Percentiles rank a stretch among this genome's conserved stretches.
phyloP scores from a whole-genome alignment of 2,329 filamentous ascomycete genomes.

The Furcasterigmium furcatum region DNA sequence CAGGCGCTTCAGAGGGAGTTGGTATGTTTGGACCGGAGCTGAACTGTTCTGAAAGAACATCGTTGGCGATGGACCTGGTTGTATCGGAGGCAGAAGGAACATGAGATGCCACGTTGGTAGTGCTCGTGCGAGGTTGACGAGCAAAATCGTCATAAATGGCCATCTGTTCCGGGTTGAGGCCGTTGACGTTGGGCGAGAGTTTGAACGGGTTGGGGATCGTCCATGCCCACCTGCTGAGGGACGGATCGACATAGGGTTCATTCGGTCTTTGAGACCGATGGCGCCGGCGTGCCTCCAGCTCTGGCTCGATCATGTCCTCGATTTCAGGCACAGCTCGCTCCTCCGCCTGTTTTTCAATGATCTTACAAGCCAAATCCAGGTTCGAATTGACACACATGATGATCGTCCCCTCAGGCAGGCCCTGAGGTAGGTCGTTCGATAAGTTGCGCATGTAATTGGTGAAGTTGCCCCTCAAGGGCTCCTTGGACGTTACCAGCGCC shows the following conservation, averaged over 20 bases:
- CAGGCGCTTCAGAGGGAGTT: conserved; percentile 57
- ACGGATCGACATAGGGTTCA: conserved; percentile 79
- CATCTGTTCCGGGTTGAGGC: conserved; percentile 87
- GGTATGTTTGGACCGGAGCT: conserved; percentile 52
- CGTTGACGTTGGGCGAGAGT: conserved; percentile 64
- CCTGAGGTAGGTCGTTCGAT: conserved; percentile 68
- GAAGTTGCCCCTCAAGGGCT: conserved; percentile 93
- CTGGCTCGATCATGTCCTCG: conserved; percentile 83
- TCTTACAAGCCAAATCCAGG: conserved; percentile 84
- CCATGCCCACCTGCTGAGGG: conserved; percentile 85
- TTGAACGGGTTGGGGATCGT: conserved; percentile 94
- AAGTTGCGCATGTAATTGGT: conserved; percentile 87
- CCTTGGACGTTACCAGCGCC: conserved; percentile 96
- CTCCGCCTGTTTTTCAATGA: conserved; percentile 94
- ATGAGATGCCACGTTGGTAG: conserved; percentile 52
- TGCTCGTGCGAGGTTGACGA: conserved; percentile 68
- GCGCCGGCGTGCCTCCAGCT: conserved; percentile 73
- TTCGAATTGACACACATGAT: conserved; percentile 99
- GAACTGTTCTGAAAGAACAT: conserved; percentile 62
- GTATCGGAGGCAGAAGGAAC: conserved; percentile 57
- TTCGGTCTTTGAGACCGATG: conserved; percentile 74
- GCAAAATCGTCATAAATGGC: conserved; percentile 97
- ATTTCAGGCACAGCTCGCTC: conserved; percentile 92
- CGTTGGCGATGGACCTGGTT: conserved; percentile 59
- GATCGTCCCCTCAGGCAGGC: conserved; percentile 89